Percentiles rank a stretch among this genome's conserved stretches.
Evolutionary conservation across 1,284 basidiomycete genomes (phyloP).

Genomic region (Kwoniella shivajii): DNA sequence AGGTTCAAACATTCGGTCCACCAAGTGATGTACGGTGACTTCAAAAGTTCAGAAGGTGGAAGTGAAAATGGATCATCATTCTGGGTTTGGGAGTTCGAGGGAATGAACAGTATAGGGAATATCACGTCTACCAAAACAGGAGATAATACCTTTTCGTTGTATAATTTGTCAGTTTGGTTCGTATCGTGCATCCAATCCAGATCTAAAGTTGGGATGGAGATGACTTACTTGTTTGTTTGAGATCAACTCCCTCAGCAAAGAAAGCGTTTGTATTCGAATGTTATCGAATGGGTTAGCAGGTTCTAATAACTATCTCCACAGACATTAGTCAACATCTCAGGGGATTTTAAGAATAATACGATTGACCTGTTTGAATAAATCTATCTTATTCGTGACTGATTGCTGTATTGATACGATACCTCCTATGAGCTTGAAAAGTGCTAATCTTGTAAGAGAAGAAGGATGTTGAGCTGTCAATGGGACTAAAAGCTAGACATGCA

Average conservation of each 20-base stretch:
- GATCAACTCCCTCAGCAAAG: conserved; percentile 36
- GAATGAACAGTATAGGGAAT: conserved; percentile 23
- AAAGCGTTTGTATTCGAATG: conserved; percentile 36
- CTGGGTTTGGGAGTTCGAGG: conserved; percentile 11
- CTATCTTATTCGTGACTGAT: conserved; percentile 22
- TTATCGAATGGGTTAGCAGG: conserved; percentile 44
- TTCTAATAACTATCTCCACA: conserved; percentile 34
- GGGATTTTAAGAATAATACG: neutral
- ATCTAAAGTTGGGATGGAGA: conserved; percentile 3
- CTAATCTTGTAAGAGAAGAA: conserved; percentile 28
- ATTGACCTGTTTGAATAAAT: conserved; percentile 36
- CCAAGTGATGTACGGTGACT: conserved; percentile 32
- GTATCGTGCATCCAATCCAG: too few relatives aligned
- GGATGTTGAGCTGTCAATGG: conserved; percentile 37
- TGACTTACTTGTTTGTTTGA: conserved; percentile 2
- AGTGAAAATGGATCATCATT: conserved; percentile 15
- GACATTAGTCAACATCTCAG: neutral
- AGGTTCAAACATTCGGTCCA: conserved; percentile 33
- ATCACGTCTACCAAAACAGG: conserved; percentile 20
- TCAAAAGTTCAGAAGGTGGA: conserved; percentile 17
- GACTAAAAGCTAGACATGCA: conserved; percentile 29
- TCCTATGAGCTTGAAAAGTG: conserved; percentile 41
- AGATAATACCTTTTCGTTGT: conserved; percentile 11
- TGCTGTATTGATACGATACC: conserved; percentile 18
- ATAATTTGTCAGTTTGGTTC: too few relatives aligned